Evolutionary conservation across 1,139 yeast genomes (phyloP).

Genomic region (Geotrichum citri-aurantii): DNA sequence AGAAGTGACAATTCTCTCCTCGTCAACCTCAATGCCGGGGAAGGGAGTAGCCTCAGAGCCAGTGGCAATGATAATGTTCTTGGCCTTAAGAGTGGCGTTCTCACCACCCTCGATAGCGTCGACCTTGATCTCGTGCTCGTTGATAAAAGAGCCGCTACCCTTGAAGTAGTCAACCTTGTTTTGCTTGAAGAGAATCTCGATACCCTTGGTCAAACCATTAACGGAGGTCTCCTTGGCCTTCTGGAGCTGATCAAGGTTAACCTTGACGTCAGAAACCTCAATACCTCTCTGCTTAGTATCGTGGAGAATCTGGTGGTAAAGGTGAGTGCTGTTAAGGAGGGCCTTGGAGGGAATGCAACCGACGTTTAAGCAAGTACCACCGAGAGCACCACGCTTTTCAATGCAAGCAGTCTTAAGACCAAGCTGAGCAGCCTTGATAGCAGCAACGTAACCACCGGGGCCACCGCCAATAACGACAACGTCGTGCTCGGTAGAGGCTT

Average conservation of each 20-base stretch:
- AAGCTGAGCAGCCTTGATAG: constrained; percentile 96
- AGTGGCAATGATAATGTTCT: constrained; percentile 90
- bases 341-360: constrained; percentile 99
- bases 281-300: constrained; percentile 89
- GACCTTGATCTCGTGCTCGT: constrained; percentile 72
- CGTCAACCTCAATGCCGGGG: constrained; percentile 97
- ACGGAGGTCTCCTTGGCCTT: constrained; percentile 91
- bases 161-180: constrained; percentile 91
- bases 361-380: constrained; percentile 97
- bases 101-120: constrained; percentile 84
- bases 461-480: constrained; percentile 97
- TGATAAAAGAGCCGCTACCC: constrained; percentile 85
- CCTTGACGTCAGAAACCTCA: constrained; percentile 68
- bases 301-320: constrained; percentile 81
- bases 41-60: constrained; percentile 98
- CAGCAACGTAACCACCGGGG: constrained; percentile 97
- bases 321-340: constrained; percentile 85
- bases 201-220: constrained; percentile 82
- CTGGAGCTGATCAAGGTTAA: constrained; percentile 77
- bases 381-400: constrained; percentile 92
- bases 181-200: constrained; percentile 91
- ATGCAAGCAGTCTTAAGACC: constrained; percentile 93
- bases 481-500: constrained; percentile 57
- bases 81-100: constrained; percentile 61
- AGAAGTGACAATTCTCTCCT: constrained; percentile 93